Conservation (phyloP, 352 stramenopile species). For the Pythium dissotocum region DNA sequence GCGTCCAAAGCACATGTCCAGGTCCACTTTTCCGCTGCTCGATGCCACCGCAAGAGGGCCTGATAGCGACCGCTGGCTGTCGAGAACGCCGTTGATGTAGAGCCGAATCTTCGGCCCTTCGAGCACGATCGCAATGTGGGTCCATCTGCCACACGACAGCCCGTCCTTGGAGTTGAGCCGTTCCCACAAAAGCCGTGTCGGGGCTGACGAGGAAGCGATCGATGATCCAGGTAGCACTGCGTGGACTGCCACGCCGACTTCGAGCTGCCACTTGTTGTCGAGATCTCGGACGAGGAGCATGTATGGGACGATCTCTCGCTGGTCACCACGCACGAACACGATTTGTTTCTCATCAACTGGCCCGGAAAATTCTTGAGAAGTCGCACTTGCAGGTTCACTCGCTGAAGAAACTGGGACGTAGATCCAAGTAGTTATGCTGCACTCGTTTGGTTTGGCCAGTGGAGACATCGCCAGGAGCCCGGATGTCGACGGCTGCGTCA, state of each 20-base stretch:
- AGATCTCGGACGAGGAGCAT: slow-evolving; percentile 50
- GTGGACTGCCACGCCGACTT: slow-evolving; percentile 54
- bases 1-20: slow-evolving; percentile 61
- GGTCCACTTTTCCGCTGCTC: slow-evolving; percentile 34
- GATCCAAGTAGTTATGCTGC: slow-evolving; percentile 89
- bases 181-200: slow-evolving; percentile 39
- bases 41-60: slow-evolving; percentile 34
- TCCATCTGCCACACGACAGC: slow-evolving; percentile 71
- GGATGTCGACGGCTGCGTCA: slow-evolving; percentile 34
- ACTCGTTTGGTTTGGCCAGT: slow-evolving; percentile 71
- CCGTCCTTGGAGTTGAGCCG: slow-evolving; percentile 75
- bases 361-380: background rate
- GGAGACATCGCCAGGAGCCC: slow-evolving; percentile 45
- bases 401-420: slow-evolving; percentile 33
- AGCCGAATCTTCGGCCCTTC: slow-evolving; percentile 87
- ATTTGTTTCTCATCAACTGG: slow-evolving; percentile 41
- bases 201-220: background rate
- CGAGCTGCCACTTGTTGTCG: slow-evolving; percentile 43
- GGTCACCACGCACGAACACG: slow-evolving; percentile 72
- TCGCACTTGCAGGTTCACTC: too few species aligned
- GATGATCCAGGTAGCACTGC: background rate
- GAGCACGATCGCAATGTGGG: slow-evolving; percentile 83
- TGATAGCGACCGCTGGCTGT: slow-evolving; percentile 74
- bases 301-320: slow-evolving; percentile 63
- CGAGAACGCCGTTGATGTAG: slow-evolving; percentile 89